These are phyloP conservation scores for Globisporangium camurandrum DNA, from an alignment of 352 stramenopile species.

Conservation along the genomic window DNA sequence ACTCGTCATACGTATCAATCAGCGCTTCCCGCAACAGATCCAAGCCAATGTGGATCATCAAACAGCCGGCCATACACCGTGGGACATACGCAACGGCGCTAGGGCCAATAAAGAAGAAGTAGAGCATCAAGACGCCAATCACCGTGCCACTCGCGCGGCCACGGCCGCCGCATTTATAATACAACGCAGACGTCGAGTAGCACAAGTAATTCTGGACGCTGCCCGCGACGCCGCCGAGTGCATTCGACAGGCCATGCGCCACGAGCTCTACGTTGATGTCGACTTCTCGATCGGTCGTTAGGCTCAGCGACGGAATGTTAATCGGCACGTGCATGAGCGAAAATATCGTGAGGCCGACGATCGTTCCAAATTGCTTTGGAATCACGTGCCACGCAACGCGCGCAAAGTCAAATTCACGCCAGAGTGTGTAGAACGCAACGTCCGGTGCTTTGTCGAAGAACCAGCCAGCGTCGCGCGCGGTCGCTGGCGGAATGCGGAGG, in stretches of 20 bases:
- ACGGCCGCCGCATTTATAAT: constrained; percentile 85
- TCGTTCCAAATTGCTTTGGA: constrained; percentile 62
- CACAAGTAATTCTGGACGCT: constrained; percentile 90
- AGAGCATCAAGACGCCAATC: constrained; percentile 57
- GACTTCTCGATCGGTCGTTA: constrained; percentile 78
- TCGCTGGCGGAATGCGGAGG: constrained; percentile 41
- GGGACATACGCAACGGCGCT: constrained; percentile 82
- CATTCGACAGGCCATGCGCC: constrained; percentile 90
- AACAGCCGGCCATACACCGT: constrained; percentile 89
- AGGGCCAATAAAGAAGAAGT: constrained; percentile 87
- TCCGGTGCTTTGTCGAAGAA: constrained; percentile 65
- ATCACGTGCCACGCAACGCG: constrained; percentile 64
- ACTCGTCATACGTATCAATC: constrained; percentile 81
- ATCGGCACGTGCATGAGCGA: constrained; percentile 94
- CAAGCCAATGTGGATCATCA: constrained; percentile 89
- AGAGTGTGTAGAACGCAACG: constrained; percentile 67
- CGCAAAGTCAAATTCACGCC: constrained; percentile 66
- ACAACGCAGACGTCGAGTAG: constrained; percentile 81
- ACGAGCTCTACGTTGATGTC: constrained; percentile 93
- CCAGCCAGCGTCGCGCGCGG: constrained; percentile 58
- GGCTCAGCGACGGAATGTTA: constrained; percentile 88
- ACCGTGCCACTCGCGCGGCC: constrained; percentile 55
- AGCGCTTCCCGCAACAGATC: constrained; percentile 88
- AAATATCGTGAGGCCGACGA: constrained; percentile 88
- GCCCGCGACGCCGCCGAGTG: constrained; percentile 72